phyloP scores from a whole-genome alignment of 2,329 filamentous ascomycete genomes.

The Talaromyces pinophilus region DNA sequence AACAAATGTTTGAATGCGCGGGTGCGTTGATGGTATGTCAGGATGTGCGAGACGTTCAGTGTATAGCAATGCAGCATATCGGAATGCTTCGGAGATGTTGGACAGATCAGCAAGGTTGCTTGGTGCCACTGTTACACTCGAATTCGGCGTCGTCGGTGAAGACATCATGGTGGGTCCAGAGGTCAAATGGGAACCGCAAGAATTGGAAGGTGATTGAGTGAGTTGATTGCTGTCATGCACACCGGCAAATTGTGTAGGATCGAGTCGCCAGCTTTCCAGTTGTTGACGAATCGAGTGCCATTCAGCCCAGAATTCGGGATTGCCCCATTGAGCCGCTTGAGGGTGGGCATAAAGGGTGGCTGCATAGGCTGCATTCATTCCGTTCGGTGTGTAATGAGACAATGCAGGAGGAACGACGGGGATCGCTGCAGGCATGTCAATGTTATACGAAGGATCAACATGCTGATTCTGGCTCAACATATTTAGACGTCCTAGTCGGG shows the following conservation, averaged over 20 bases:
- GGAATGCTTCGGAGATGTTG: constrained; percentile 86
- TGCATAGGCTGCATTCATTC: constrained; percentile 38
- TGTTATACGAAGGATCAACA: constrained; percentile 30
- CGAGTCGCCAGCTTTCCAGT: constrained; percentile 80
- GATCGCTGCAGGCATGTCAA: constrained; percentile 31
- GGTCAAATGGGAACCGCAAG: constrained; percentile 19
- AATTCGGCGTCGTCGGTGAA: constrained; percentile 29
- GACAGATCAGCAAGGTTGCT: constrained; percentile 72
- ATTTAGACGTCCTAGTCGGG: constrained; percentile 80
- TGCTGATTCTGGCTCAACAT: constrained; percentile 71
- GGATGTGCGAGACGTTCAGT: constrained; percentile 84
- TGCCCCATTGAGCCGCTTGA: constrained; percentile 12
- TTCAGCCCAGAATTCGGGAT: constrained; percentile 71
- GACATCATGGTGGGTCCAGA: constrained; percentile 34
- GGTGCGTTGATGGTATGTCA: constrained; percentile 68
- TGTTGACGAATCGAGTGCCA: constrained; percentile 78
- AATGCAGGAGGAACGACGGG: constrained; percentile 39
- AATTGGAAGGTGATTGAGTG: constrained; percentile 19
- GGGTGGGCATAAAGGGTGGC: constrained; percentile 13
- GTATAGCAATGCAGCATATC: constrained; percentile 84
- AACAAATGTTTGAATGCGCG: constrained; percentile 80
- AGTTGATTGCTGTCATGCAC: constrained; percentile 24
- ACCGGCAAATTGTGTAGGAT: constrained; percentile 42
- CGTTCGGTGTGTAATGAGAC: constrained; percentile 37
- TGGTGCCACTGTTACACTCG: constrained; percentile 45